Evolutionary conservation across 371 early-diverging fungal species (phyloP).

Genomic region (Mycotypha africana): DNA sequence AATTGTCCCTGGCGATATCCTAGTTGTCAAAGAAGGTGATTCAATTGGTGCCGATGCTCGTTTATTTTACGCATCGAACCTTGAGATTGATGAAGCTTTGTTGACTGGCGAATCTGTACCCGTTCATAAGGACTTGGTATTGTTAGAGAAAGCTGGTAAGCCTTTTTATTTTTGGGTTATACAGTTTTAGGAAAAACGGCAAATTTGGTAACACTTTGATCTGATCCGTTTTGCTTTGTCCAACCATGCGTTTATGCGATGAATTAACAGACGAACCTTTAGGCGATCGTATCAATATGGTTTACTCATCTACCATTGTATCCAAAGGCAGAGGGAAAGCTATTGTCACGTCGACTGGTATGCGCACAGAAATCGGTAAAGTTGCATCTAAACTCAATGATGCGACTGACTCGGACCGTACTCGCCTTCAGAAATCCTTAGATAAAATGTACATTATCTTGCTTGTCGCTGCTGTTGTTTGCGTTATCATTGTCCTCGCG

Average conservation of each 20-base stretch:
- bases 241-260: background rate
- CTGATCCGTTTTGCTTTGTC: too few relatives aligned
- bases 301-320: slow-evolving; percentile 69
- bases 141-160: slow-evolving; percentile 23
- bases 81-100: slow-evolving; percentile 82
- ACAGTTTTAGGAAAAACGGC: too few relatives aligned
- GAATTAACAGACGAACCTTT: slow-evolving; percentile 49
- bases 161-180: too few relatives aligned
- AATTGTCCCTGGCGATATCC: slow-evolving; percentile 85
- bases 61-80: slow-evolving; percentile 73
- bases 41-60: slow-evolving; percentile 86
- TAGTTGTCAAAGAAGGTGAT: slow-evolving; percentile 83
- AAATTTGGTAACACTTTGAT: background rate
- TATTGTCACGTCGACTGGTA: slow-evolving; percentile 78
- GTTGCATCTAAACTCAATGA: slow-evolving; percentile 79
- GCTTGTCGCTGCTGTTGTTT: slow-evolving; percentile 35
- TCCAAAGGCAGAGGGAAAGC: slow-evolving; percentile 74
- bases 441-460: slow-evolving; percentile 71
- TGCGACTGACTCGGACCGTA: slow-evolving; percentile 52
- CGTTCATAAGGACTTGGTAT: slow-evolving; percentile 51
- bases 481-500: slow-evolving; percentile 59
- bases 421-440: slow-evolving; percentile 74
- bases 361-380: slow-evolving; percentile 84
- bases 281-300: slow-evolving; percentile 71
- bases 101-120: slow-evolving; percentile 85